Percentiles rank a stretch among this genome's conserved stretches.
phyloP scores from a whole-genome alignment of 768 basidiomycete genomes.

The Termitomyces sp. region DNA sequence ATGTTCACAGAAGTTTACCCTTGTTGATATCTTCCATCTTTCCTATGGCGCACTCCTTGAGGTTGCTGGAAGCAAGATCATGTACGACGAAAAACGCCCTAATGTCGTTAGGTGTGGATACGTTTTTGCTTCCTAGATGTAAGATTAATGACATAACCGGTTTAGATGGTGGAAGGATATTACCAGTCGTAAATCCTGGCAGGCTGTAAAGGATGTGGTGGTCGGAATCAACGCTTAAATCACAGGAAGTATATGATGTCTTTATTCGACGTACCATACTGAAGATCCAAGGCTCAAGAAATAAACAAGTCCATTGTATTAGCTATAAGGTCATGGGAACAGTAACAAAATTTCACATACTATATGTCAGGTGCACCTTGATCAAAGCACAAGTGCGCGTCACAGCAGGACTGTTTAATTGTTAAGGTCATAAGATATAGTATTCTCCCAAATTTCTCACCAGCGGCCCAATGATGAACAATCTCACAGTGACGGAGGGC shows the following conservation, averaged over 20 bases:
- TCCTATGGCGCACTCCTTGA: slow-evolving; percentile 12
- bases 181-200: slow-evolving; percentile 15
- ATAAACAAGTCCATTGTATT: neutral
- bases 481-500: neutral
- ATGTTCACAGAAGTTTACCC: slow-evolving; percentile 5
- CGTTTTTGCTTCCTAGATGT: neutral
- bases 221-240: slow-evolving; percentile 1
- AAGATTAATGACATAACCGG: neutral
- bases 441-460: neutral
- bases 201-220: slow-evolving; percentile 17
- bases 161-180: slow-evolving; percentile 20
- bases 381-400: neutral
- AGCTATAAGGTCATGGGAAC: neutral
- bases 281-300: neutral
- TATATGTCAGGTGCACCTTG: neutral
- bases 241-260: neutral
- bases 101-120: slow-evolving; percentile 10
- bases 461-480: neutral
- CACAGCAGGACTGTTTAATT: neutral
- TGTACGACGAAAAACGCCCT: slow-evolving; percentile 7
- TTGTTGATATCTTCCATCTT: slow-evolving; percentile 18
- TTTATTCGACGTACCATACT: neutral
- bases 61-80: slow-evolving; percentile 9
- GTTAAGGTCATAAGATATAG: neutral
- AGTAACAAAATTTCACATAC: neutral